A percentile compares a stretch with the other conserved stretches of the same genome.
Evolutionary conservation across 495 filamentous ascomycete genomes (phyloP).

Genomic region (Thermothielavioides terrestris): DNA sequence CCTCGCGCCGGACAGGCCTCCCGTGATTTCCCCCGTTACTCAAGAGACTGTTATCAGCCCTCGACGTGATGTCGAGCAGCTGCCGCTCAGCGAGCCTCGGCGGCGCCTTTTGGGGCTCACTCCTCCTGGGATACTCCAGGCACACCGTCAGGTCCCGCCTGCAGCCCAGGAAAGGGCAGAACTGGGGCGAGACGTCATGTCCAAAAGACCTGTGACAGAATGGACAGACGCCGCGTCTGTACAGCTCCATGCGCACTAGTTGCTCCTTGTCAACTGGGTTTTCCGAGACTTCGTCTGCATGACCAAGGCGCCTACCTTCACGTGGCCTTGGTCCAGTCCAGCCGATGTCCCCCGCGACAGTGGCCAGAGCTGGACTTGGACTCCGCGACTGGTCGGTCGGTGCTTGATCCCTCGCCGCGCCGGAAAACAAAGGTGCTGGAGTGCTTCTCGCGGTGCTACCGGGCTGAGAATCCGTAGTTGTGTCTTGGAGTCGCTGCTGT

Average conservation of each 20-base stretch:
- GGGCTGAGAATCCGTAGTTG: not conserved
- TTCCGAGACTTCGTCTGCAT: not conserved
- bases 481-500: not conserved
- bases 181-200: not conserved
- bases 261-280: constrained; percentile 1
- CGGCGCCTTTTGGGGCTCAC: not conserved
- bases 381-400: not conserved
- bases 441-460: not conserved
- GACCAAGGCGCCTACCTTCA: not conserved
- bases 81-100: constrained; percentile 6
- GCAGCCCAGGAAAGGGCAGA: constrained; percentile 3
- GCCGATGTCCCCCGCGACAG: not conserved
- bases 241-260: constrained; percentile 8
- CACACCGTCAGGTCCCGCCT: not conserved
- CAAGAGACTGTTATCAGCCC: too few relatives aligned
- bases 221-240: constrained; percentile 9
- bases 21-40: not conserved
- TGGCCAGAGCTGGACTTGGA: not conserved
- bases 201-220: constrained; percentile 1
- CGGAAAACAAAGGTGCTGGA: not conserved
- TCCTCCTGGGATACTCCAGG: not conserved
- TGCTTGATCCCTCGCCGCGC: not conserved
- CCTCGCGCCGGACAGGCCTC: not conserved
- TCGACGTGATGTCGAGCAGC: not conserved
- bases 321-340: not conserved